These are phyloP conservation scores for Sapria himalayana DNA, from an alignment of 345 rosid genomes.

Conservation along the genomic window DNA sequence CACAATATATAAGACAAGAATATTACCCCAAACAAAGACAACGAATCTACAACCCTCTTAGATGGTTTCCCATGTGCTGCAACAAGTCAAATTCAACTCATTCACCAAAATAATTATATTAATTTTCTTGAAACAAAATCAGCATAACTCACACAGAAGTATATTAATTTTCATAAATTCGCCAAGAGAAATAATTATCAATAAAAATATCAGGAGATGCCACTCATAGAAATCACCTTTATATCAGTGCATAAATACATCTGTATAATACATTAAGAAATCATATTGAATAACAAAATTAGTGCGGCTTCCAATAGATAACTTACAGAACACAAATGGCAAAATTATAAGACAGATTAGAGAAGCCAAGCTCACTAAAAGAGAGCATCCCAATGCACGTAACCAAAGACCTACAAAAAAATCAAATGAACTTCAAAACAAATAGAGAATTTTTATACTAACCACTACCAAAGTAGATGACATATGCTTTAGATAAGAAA, in stretches of 20 bases:
- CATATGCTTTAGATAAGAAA: no score
- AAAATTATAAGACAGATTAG: slow-evolving; percentile 68
- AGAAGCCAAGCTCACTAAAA: slow-evolving; percentile 94
- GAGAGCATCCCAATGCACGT: slow-evolving; percentile 83
- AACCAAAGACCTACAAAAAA: slow-evolving; percentile 44
- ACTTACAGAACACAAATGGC: slow-evolving; percentile 71
- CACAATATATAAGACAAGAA: slow-evolving; percentile 8
- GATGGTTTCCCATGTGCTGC: slow-evolving; percentile 94
- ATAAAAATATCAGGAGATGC: no score
- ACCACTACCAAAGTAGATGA: no score
- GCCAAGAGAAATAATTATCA: no score
- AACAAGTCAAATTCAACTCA: slow-evolving; percentile 7
- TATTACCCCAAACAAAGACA: slow-evolving; percentile 91
- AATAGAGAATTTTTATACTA: no score
- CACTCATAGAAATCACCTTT: no score
- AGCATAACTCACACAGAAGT: no score
- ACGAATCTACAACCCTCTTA: slow-evolving; percentile 62
- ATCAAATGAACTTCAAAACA: background rate
- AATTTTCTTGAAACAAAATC: slow-evolving; percentile 1
- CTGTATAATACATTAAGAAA: no score
- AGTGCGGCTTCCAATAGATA: background rate
- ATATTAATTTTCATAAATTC: no score
- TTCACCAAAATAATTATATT: background rate
- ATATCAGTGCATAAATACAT: no score
- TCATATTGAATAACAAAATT: background rate